Base-by-base conservation (phyloP, 2,329 filamentous ascomycete species). In the Chrysoporthe deuterocubensis region DNA sequence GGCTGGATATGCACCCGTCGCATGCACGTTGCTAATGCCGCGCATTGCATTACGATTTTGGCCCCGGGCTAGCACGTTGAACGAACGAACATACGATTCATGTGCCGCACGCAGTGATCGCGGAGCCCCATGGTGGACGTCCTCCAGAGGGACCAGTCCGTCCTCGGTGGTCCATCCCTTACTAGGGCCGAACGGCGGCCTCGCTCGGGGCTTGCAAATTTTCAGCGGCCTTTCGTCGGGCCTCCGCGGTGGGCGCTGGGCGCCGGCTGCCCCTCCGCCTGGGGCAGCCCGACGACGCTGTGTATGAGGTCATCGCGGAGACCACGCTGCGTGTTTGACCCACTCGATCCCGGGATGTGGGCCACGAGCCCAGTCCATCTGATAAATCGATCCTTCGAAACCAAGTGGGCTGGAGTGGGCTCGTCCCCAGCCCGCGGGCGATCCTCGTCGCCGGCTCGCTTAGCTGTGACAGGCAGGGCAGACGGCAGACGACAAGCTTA, bases 371-470 rank as follows among this genome's bases (percentile, higher is more conserved):
- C 50, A 16, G 21, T 21, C 5, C 50, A 54, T 54, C 26, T 26
- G 21, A 54, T 5, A 5, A 9, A 26, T 54, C 11, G 50, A 32
- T 54, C 50, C 21, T 54, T 54, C 21, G 34, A 40, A 16, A 32
- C 48, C 13, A 11, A 50, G 50, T 63, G 50, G 65, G 50, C 46
- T 61, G 13, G 40, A 32, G 58, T 42, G 58, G 32, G 18, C 43
- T 63, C 65, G 37, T 67, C 59, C 65, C 50, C 50, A 48, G 57
- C 50, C 65, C 50, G 56, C n/a, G 59, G 32, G 54, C 48, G 59
- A 44, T 18, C 26, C 14, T n/a, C 11, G 11, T 16, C 40, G 37
- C 9, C 65, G 65, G 59, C 59, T 66, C 59, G 65, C 65, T 48
- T 21, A 58, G 16, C 16, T 26, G 26, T 67, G 21, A 42, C 58